Conservation (phyloP, 768 basidiomycete species). For the Dioszegia aurantiaca region DNA sequence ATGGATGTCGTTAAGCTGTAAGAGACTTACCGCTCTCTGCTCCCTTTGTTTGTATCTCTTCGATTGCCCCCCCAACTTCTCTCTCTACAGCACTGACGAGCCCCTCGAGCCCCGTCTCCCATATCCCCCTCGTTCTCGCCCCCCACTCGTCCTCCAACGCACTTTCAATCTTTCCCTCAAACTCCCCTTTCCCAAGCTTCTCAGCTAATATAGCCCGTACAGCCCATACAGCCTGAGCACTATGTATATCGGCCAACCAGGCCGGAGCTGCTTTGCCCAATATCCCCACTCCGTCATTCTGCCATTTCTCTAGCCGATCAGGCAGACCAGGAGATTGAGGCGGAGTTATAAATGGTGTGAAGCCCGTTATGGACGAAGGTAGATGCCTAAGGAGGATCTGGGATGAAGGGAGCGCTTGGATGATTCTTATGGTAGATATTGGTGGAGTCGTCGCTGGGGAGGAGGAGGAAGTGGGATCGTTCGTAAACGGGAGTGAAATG, state of each 20-base stretch:
- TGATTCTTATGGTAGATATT: constrained; percentile 67
- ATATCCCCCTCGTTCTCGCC: constrained; percentile 27
- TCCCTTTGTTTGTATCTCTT: constrained; percentile 17
- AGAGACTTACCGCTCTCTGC: constrained; percentile 13
- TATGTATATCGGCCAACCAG: constrained; percentile 30
- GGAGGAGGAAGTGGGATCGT: constrained; percentile 1
- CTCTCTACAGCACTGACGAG: constrained; percentile 20
- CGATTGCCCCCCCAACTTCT: constrained; percentile 7
- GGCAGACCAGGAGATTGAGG: constrained; percentile 51
- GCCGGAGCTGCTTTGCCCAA: constrained; percentile 26
- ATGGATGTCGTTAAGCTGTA: too few relatives aligned
- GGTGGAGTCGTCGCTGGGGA: constrained; percentile 55
- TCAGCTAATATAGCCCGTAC: constrained; percentile 15
- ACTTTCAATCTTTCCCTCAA: constrained; percentile 22
- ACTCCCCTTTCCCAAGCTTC: constrained; percentile 15
- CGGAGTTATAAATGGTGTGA: constrained; percentile 80
- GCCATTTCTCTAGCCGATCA: constrained; percentile 25
- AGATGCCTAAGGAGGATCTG: constrained; percentile 71
- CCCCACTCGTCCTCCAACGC: constrained; percentile 37
- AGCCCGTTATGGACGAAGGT: constrained; percentile 66
- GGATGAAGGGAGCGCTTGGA: constrained; percentile 74
- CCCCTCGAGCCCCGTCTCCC: constrained; percentile 25
- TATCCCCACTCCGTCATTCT: constrained; percentile 17
- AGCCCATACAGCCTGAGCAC: constrained; percentile 34
- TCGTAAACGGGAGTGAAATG: constrained; percentile 40